Conservation (phyloP, 169 alveolate genomes). For the Plasmodium cynomolgi region DNA sequence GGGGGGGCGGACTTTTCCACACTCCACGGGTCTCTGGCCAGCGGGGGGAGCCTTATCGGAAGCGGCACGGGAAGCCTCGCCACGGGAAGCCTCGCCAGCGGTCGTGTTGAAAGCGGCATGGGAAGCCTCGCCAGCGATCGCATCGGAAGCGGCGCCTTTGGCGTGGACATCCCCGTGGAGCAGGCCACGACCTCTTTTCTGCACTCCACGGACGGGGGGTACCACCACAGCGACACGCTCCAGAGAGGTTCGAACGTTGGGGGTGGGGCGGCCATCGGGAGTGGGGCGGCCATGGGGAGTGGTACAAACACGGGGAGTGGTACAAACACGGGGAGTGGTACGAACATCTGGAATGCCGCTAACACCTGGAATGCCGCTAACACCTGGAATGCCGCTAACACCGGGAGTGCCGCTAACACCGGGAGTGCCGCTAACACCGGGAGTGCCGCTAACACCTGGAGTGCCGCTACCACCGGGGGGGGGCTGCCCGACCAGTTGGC, state of each 20-base stretch:
- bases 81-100: neutral
- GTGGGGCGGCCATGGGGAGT: neutral
- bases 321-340: too few relatives aligned
- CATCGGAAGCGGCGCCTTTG: neutral
- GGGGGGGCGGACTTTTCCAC: neutral
- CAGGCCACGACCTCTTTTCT: neutral
- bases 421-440: too few relatives aligned
- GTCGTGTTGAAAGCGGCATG: too few relatives aligned
- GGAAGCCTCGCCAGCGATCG: neutral
- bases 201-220: neutral
- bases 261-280: neutral
- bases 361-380: too few relatives aligned
- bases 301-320: too few relatives aligned
- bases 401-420: too few relatives aligned
- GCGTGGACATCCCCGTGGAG: neutral
- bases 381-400: too few relatives aligned
- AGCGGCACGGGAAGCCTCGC: neutral
- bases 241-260: neutral
- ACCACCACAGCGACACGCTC: neutral
- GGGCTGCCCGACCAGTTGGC: neutral
- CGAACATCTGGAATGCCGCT: too few relatives aligned
- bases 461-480: neutral
- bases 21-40: neutral
- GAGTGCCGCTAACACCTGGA: too few relatives aligned
- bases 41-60: neutral